phyloP scores from a whole-genome alignment of 441 rosid genomes.

The Populus hybrid region DNA sequence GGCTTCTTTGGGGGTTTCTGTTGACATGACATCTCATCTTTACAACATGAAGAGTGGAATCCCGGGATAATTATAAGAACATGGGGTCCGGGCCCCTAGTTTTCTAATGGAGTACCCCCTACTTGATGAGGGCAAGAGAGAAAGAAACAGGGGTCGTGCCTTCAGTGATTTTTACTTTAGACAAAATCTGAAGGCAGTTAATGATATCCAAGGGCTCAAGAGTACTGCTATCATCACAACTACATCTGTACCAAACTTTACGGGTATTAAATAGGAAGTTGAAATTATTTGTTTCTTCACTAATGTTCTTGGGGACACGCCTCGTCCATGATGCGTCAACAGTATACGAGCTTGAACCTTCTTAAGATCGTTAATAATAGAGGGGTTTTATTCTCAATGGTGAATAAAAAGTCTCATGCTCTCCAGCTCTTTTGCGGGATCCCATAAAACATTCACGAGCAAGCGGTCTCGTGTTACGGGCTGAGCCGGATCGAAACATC shows the following conservation, averaged over 20 bases:
- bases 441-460: neutral
- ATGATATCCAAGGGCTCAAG: neutral
- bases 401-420: neutral
- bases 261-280: too few relatives aligned
- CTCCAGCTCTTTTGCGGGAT: neutral
- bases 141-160: constrained; percentile 5
- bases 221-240: neutral
- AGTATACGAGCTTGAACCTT: neutral
- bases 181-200: constrained; percentile 23
- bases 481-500: neutral
- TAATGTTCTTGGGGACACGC: too few relatives aligned
- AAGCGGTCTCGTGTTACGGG: too few relatives aligned
- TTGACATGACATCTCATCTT: too few relatives aligned
- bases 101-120: neutral
- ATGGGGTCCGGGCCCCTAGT: neutral
- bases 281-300: too few relatives aligned
- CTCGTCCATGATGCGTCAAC: too few relatives aligned
- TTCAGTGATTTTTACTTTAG: constrained; percentile 20
- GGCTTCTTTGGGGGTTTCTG: too few relatives aligned
- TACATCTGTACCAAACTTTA: too few relatives aligned
- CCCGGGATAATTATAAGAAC: neutral
- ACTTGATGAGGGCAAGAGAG: neutral
- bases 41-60: too few relatives aligned
- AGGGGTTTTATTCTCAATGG: too few relatives aligned
- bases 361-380: neutral